These are phyloP conservation scores for Cynanchum wilfordii DNA, from an alignment of 257 asterid species.

Conservation along the genomic window DNA sequence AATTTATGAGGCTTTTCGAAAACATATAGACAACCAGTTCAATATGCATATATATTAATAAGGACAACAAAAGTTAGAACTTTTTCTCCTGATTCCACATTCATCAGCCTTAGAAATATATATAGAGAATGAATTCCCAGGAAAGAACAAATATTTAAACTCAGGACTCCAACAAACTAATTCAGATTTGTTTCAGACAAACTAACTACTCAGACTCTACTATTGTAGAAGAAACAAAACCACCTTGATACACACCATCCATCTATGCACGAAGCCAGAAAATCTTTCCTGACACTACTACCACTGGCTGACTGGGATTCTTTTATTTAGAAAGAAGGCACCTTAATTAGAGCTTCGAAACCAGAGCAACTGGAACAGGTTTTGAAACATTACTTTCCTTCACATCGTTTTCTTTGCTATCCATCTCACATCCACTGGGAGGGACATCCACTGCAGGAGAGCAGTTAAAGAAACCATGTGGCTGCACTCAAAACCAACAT, in stretches of 20 bases:
- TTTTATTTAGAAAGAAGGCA: neutral
- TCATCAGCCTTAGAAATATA: too few relatives aligned
- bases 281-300: neutral
- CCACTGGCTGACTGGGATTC: neutral
- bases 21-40: too few relatives aligned
- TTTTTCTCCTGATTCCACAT: too few relatives aligned
- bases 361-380: slow-evolving; percentile 39
- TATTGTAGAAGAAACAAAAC: neutral
- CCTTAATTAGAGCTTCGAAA: slow-evolving; percentile 30
- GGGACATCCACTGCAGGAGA: slow-evolving; percentile 95
- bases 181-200: neutral
- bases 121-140: too few relatives aligned
- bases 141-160: neutral
- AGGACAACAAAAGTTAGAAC: too few relatives aligned
- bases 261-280: neutral
- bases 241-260: neutral
- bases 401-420: slow-evolving; percentile 60
- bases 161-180: neutral
- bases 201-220: neutral
- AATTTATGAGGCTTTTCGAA: too few relatives aligned
- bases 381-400: slow-evolving; percentile 49
- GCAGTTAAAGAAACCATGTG: slow-evolving; percentile 96
- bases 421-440: slow-evolving; percentile 59
- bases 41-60: too few relatives aligned
- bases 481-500: slow-evolving; percentile 44